These are phyloP conservation scores for Exophiala spinifera DNA, from an alignment of 2,329 filamentous ascomycete species.

Conservation along the genomic window DNA sequence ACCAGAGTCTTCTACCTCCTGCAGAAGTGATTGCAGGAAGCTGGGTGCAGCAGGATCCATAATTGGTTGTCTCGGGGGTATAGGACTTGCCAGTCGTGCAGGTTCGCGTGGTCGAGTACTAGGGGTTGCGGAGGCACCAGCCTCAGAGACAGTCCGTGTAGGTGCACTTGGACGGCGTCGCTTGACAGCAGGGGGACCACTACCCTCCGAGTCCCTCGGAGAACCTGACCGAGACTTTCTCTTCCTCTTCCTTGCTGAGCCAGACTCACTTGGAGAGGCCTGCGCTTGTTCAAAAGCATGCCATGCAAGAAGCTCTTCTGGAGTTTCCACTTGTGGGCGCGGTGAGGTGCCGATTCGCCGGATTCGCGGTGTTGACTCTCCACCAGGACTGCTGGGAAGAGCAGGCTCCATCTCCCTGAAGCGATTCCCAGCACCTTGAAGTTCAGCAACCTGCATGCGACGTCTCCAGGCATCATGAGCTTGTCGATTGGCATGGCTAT, in stretches of 20 bases:
- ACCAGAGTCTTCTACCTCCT: conserved; percentile 70
- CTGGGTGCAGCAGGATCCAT: conserved; percentile 59
- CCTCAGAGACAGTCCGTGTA: conserved; percentile 13
- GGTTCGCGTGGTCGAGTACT: conserved; percentile 24
- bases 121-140: conserved; percentile 9
- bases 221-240: conserved; percentile 75
- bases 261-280: conserved; percentile 57
- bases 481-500: conserved; percentile 51
- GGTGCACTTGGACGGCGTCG: conserved; percentile 24
- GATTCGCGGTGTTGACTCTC: conserved; percentile 36
- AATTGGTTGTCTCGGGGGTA: conserved; percentile 14
- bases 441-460: conserved; percentile 75
- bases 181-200: conserved; percentile 21
- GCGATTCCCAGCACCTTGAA: conserved; percentile 67
- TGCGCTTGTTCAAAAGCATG: conserved; percentile 83
- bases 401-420: conserved; percentile 68
- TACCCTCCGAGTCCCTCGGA: conserved; percentile 58
- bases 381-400: conserved; percentile 35
- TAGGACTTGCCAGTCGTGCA: conserved; percentile 30
- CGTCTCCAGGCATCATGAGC: conserved; percentile 74
- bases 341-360: conserved; percentile 38
- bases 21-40: conserved; percentile 80
- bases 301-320: conserved; percentile 83
- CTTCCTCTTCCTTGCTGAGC: conserved; percentile 59
- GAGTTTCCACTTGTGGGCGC: conserved; percentile 63